Percentiles rank a stretch among this genome's conserved stretches.
These are phyloP conservation scores for Podaxis pistillaris DNA, from an alignment of 768 basidiomycete genomes.

Conservation along the genomic window DNA sequence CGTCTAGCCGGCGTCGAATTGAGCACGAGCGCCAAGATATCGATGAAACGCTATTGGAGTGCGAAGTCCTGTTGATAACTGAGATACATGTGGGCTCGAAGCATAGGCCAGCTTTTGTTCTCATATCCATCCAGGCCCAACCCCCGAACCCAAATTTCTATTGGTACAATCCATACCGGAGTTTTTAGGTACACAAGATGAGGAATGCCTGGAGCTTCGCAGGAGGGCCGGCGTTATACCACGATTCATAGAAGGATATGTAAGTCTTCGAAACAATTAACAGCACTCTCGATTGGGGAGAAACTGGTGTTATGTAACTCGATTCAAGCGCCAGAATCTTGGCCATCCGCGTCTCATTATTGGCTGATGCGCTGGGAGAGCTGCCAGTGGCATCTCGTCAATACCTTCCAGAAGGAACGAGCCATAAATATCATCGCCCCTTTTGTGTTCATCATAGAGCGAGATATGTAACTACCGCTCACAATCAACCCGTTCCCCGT, in stretches of 20 bases:
- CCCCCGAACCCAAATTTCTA: background rate
- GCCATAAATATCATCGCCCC: constrained; percentile 11
- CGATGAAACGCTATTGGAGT: background rate
- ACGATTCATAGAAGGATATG: constrained; percentile 2
- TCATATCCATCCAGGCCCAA: background rate
- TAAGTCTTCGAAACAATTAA: constrained; percentile 13
- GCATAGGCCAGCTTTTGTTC: background rate
- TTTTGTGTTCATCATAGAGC: background rate
- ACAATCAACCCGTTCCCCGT: background rate
- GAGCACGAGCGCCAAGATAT: constrained; percentile 3
- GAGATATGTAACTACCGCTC: background rate
- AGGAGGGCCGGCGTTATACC: background rate
- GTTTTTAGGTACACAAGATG: background rate
- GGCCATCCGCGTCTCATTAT: background rate
- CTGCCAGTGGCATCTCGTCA: background rate
- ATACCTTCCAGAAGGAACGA: background rate
- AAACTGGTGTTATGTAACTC: constrained; percentile 8
- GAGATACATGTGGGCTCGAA: background rate
- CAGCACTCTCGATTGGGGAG: constrained; percentile 1
- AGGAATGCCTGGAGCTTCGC: background rate
- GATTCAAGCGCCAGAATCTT: constrained; percentile 4
- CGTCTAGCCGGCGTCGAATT: background rate
- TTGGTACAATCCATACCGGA: background rate
- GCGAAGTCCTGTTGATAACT: background rate
- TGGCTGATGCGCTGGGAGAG: constrained; percentile 11